phyloP scores from a whole-genome alignment of 768 basidiomycete species.

The Ramaria rubella region DNA sequence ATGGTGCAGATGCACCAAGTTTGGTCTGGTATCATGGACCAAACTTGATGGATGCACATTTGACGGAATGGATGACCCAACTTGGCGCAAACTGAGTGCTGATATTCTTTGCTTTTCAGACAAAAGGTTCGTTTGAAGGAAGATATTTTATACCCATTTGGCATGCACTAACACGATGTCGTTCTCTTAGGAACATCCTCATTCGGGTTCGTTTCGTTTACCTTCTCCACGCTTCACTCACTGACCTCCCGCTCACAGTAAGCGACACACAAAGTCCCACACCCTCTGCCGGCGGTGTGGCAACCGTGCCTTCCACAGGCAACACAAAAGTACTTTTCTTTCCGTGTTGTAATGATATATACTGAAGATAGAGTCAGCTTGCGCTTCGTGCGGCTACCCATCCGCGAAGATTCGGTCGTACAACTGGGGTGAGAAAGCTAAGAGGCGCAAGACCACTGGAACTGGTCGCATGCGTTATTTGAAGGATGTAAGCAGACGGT shows the following conservation, averaged over 20 bases:
- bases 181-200: constrained; percentile 78
- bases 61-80: constrained; percentile 30
- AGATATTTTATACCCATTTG: too few relatives aligned
- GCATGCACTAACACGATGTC: background rate
- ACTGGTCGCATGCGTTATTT: constrained; percentile 94
- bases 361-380: constrained; percentile 45
- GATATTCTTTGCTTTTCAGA: constrained; percentile 38
- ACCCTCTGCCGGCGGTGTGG: constrained; percentile 97
- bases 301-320: constrained; percentile 92
- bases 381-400: constrained; percentile 95
- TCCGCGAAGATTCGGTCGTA: constrained; percentile 91
- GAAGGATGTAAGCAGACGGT: constrained; percentile 86
- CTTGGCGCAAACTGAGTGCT: constrained; percentile 17
- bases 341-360: background rate
- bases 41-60: constrained; percentile 29
- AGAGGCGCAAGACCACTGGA: constrained; percentile 99
- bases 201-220: constrained; percentile 64
- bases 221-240: background rate
- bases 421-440: constrained; percentile 98
- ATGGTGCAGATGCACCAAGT: constrained; percentile 10
- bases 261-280: constrained; percentile 95
- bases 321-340: constrained; percentile 81
- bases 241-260: constrained; percentile 45
- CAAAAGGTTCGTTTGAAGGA: constrained; percentile 63
- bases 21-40: constrained; percentile 18